Base-by-base conservation (phyloP, 768 basidiomycete species). In the Heimioporus sp. region DNA sequence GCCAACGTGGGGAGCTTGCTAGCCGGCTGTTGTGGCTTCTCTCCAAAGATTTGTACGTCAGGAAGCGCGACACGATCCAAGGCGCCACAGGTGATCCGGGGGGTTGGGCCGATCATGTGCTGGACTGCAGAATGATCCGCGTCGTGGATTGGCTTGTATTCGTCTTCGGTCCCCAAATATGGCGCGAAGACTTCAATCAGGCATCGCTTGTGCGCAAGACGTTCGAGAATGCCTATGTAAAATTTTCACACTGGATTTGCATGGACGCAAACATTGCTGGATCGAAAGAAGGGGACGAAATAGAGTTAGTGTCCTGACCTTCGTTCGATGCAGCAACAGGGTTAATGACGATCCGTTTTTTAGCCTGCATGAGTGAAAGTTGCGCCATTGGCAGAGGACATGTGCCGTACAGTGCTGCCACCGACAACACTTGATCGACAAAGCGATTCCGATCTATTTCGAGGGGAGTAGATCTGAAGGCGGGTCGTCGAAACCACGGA, bases 371-470 rank as follows among this genome's bases (percentile, higher is more conserved):
- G 38, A 59, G 31, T 57, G 42, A 39, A 53, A 52, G 10, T 37
- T 41, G n/a, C 52, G 55, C 3, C 52, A 57, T 11, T 54, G 48
- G 48, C 46, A 53, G 38, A 44, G 52, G 5, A 59, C 56, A 9
- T 48, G 45, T 9, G 56, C 43, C 5, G 52, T 59, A 10, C 56
- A 57, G 34, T 54, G 58, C 35, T 45, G 49, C 32, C 43, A 37
- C 17, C 36, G 35, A 37, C 52, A 57, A 50, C 48, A 38, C 1
- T 40, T 44, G 13, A 16, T 59, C 43, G 43, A 59, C 24, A 59
- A 58, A 21, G 41, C 52, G 35, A 54, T 59, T n/a, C 49, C 49
- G 10, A 58, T 59, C 3, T 54, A 45, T 41, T 59, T 51, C 40
- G 48, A 49, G 5, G 45, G n/a, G n/a, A n/a, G 3, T 1, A 9